Percentiles rank a stretch among this genome's conserved stretches.
phyloP scores from a whole-genome alignment of 345 rosid genomes.

The Eucalyptus caleyi region DNA sequence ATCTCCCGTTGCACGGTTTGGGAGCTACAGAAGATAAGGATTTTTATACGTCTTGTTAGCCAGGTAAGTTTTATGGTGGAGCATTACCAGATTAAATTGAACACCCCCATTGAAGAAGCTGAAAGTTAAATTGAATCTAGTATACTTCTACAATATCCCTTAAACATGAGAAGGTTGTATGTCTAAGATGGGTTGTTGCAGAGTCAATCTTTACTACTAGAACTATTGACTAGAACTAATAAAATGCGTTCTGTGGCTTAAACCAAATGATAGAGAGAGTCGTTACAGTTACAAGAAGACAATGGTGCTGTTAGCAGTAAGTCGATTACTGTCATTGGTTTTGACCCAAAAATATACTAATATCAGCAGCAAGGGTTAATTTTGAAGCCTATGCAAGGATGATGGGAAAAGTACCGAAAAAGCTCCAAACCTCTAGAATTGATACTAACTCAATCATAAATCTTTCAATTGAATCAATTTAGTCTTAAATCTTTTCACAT shows the following conservation, averaged over 20 bases:
- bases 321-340: neutral
- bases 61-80: neutral
- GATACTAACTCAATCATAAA: rapidly evolving
- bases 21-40: neutral
- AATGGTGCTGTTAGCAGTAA: neutral
- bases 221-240: neutral
- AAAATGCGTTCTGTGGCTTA: neutral
- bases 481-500: too few relatives aligned
- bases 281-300: neutral
- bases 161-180: neutral
- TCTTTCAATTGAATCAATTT: too few relatives aligned
- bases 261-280: neutral
- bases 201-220: neutral
- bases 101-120: neutral
- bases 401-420: neutral
- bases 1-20: neutral
- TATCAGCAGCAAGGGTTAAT: neutral
- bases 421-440: too few relatives aligned
- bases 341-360: neutral
- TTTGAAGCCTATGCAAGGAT: neutral
- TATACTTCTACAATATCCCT: neutral
- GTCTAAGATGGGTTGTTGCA: neutral
- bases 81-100: neutral
- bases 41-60: neutral
- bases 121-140: neutral